Conservation (phyloP, 768 basidiomycete species). For the Trametes cinnabarina region DNA sequence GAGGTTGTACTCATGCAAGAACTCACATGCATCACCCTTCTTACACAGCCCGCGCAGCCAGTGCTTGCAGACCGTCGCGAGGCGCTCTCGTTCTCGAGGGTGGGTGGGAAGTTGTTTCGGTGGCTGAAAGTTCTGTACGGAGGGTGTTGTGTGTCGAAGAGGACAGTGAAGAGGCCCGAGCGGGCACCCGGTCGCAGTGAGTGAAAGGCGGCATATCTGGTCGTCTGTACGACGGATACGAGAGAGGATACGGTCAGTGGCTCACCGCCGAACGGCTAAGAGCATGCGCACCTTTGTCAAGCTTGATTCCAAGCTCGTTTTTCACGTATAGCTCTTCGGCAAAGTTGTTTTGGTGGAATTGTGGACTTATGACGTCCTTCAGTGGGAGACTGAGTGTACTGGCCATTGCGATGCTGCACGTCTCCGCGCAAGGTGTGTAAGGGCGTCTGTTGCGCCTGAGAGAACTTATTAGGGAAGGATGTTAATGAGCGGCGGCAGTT, state of each 20-base stretch:
- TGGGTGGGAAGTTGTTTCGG: constrained; percentile 80
- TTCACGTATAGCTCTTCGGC: constrained; percentile 80
- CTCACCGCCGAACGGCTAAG: background rate
- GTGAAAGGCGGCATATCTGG: constrained; percentile 86
- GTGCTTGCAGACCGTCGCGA: constrained; percentile 96
- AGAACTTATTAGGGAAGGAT: no score
- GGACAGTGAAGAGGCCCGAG: constrained; percentile 92
- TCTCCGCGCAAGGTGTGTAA: constrained; percentile 6
- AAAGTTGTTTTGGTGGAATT: constrained; percentile 94
- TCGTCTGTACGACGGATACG: constrained; percentile 55
- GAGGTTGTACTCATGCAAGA: constrained; percentile 98
- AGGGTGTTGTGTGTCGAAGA: constrained; percentile 86
- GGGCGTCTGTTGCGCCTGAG: background rate
- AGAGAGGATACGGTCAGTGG: constrained; percentile 5
- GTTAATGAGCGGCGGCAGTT: constrained; percentile 15
- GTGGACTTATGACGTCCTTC: constrained; percentile 73
- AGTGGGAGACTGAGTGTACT: constrained; percentile 28
- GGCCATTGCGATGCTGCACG: constrained; percentile 18
- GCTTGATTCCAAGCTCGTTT: constrained; percentile 76
- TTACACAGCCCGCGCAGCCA: constrained; percentile 98
- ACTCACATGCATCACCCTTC: constrained; percentile 97
- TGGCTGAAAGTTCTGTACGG: constrained; percentile 85
- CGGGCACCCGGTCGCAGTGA: constrained; percentile 84
- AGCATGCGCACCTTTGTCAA: constrained; percentile 75
- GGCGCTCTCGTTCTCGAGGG: constrained; percentile 77